These are phyloP conservation scores for Globisporangium orthogonon DNA, from an alignment of 352 stramenopile species.

Conservation along the genomic window DNA sequence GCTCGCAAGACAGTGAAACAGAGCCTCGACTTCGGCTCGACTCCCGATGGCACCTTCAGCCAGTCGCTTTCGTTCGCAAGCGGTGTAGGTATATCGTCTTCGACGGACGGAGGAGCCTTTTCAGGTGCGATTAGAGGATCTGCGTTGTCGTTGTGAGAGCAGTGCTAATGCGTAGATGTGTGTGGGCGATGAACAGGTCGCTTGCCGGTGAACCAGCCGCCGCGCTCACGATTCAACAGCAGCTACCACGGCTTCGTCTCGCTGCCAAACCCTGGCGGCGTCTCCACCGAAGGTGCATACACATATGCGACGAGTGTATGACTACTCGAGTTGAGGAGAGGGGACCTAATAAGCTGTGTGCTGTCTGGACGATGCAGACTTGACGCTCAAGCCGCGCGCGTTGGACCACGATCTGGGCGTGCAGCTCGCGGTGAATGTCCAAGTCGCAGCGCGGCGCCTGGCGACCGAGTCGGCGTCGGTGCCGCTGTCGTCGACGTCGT, in stretches of 20 bases:
- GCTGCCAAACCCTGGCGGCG: slow-evolving; percentile 15
- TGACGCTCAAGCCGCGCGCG: slow-evolving; percentile 33
- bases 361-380: slow-evolving; percentile 19
- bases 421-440: slow-evolving; percentile 15
- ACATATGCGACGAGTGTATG: neutral
- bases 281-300: slow-evolving; percentile 31
- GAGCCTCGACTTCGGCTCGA: slow-evolving; percentile 40
- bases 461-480: slow-evolving; percentile 23
- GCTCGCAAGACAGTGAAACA: slow-evolving; percentile 27
- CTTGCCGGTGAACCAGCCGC: slow-evolving; percentile 31
- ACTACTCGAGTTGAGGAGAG: neutral
- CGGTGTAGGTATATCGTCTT: neutral
- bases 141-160: neutral
- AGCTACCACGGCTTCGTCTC: slow-evolving; percentile 24
- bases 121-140: slow-evolving; percentile 4
- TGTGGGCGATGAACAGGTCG: slow-evolving; percentile 20
- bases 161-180: neutral
- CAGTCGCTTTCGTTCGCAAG: slow-evolving; percentile 3
- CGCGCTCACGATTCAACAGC: slow-evolving; percentile 45
- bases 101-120: slow-evolving; percentile 4
- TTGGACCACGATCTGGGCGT: slow-evolving; percentile 16
- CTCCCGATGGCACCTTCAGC: slow-evolving; percentile 14
- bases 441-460: slow-evolving; percentile 15
- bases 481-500: slow-evolving; percentile 21
- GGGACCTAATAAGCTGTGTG: slow-evolving; percentile 32